phyloP scores from a whole-genome alignment of 345 rosid genomes.

The Rubroshorea leprosula region DNA sequence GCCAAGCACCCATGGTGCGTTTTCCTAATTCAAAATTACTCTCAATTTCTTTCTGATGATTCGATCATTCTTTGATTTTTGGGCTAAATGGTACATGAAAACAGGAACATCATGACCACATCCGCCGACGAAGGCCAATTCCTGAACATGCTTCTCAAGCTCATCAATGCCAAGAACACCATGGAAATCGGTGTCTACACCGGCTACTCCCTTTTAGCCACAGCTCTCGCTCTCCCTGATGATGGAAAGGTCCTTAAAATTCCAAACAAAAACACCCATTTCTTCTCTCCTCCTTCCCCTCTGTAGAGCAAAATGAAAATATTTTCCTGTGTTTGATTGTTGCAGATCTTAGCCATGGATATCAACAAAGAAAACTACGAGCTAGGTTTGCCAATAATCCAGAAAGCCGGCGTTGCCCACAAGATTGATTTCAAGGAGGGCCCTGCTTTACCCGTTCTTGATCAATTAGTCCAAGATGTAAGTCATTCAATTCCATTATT shows the following conservation, averaged over 20 bases:
- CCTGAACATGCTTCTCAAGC: slow-evolving; percentile 82
- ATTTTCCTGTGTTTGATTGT: background rate
- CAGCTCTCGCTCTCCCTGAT: slow-evolving; percentile 95
- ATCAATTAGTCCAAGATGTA: slow-evolving; percentile 75
- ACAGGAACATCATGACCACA: slow-evolving; percentile 96
- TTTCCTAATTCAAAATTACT: background rate
- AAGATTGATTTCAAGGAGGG: slow-evolving; percentile 94
- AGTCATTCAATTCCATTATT: slow-evolving; percentile 6
- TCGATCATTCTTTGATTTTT: no score
- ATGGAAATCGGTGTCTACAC: slow-evolving; percentile 99
- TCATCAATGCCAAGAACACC: slow-evolving; percentile 97
- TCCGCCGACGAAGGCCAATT: slow-evolving; percentile 99
- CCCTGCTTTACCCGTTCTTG: slow-evolving; percentile 96
- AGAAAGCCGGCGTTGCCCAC: slow-evolving; percentile 95
- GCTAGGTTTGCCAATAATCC: slow-evolving; percentile 77
- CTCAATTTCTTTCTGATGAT: no score
- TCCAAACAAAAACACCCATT: background rate
- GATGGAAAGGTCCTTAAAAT: slow-evolving; percentile 59
- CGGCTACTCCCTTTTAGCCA: slow-evolving; percentile 93
- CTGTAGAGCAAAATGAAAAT: background rate
- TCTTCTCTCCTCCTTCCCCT: background rate
- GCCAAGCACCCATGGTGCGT: slow-evolving; percentile 90
- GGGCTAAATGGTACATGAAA: background rate
- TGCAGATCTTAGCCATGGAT: slow-evolving; percentile 94
- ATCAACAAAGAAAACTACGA: slow-evolving; percentile 86